Percentiles rank a stretch among this genome's conserved stretches.
phyloP scores from a whole-genome alignment of 2,329 filamentous ascomycete species.

The Aspergillus viridinutans region DNA sequence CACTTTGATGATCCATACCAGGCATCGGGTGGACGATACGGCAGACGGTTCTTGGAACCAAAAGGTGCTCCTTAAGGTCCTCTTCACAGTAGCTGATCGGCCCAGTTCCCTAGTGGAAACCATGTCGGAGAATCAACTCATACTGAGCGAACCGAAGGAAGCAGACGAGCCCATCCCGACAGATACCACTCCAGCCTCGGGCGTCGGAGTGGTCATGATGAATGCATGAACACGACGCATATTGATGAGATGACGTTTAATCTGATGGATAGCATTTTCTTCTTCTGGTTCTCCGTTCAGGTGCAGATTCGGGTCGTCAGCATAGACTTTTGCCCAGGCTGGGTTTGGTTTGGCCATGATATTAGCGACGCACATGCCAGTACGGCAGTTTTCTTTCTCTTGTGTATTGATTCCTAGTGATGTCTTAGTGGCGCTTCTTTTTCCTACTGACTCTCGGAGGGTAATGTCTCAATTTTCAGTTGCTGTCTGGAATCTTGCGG shows the following conservation, averaged over 20 bases:
- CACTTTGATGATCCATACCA: constrained; percentile 31
- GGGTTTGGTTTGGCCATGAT: constrained; percentile 15
- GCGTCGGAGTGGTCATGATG: constrained; percentile 29
- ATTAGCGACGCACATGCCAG: constrained; percentile 5
- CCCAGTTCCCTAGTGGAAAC: constrained; percentile 29
- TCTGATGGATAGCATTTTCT: neutral
- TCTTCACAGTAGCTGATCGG: constrained; percentile 33
- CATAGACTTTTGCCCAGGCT: constrained; percentile 16
- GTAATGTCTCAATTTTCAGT: neutral
- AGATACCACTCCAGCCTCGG: constrained; percentile 23
- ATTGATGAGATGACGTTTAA: neutral
- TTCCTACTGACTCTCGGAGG: neutral
- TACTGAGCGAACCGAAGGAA: constrained; percentile 24
- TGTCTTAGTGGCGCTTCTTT: neutral
- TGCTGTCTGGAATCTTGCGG: neutral
- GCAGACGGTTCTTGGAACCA: constrained; percentile 17
- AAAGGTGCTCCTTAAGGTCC: constrained; percentile 30
- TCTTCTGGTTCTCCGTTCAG: constrained; percentile 6
- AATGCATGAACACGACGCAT: constrained; percentile 24
- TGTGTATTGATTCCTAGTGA: neutral
- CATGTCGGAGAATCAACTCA: constrained; percentile 29
- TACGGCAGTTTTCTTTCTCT: neutral
- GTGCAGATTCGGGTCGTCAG: constrained; percentile 10
- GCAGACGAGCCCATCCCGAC: constrained; percentile 15
- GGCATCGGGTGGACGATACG: constrained; percentile 16